Evolutionary conservation across 2,329 filamentous ascomycete species (phyloP).

Genomic region (Pestalotiopsis sp.): DNA sequence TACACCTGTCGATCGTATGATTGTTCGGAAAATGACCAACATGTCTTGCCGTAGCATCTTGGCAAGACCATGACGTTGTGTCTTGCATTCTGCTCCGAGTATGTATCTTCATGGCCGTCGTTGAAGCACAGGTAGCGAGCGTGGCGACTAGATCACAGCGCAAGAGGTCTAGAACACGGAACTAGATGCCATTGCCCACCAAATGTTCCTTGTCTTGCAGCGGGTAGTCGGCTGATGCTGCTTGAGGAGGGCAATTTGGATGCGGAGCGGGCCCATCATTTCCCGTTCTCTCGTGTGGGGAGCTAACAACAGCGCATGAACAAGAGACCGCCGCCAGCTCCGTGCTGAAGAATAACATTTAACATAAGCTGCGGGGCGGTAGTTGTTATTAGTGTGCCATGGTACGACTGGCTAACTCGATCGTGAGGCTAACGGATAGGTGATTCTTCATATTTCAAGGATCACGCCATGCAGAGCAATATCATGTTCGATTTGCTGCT

Average conservation of each 20-base stretch:
- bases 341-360: neutral
- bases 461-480: neutral
- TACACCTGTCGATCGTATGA: neutral
- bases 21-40: too few relatives aligned
- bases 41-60: too few relatives aligned
- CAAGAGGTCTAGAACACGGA: too few relatives aligned
- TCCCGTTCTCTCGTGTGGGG: neutral
- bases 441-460: neutral
- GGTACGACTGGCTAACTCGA: neutral
- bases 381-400: neutral
- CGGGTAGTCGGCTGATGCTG: neutral
- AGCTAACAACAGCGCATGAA: neutral
- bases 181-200: too few relatives aligned
- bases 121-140: too few relatives aligned
- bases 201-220: neutral
- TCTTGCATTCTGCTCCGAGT: too few relatives aligned
- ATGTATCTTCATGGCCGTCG: too few relatives aligned
- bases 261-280: neutral
- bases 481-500: neutral
- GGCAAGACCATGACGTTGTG: too few relatives aligned
- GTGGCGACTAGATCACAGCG: too few relatives aligned
- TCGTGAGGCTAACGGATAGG: neutral
- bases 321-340: neutral
- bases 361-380: neutral
- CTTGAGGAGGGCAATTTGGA: neutral